A percentile compares a stretch with the other conserved stretches of the same genome.
Conservation (phyloP, 2,329 filamentous ascomycete species). For the Aspergillus novofumigatus region DNA sequence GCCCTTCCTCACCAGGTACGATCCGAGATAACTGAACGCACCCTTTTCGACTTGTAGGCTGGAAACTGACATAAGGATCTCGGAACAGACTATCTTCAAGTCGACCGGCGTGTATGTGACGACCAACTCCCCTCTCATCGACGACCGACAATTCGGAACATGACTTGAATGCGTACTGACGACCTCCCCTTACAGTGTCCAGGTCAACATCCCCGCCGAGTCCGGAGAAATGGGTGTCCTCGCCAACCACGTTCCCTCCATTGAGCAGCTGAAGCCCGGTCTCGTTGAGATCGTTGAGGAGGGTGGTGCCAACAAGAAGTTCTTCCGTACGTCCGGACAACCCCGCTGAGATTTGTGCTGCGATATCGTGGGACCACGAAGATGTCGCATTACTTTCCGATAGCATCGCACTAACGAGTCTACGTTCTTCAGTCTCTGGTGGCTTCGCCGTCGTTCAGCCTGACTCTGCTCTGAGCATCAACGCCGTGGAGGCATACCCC, state of each 20-base stretch:
- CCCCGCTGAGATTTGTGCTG: conserved; percentile 7
- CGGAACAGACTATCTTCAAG: conserved; percentile 61
- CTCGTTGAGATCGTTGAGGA: conserved; percentile 95
- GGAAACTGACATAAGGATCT: conserved; percentile 20
- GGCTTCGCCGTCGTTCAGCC: conserved; percentile 97
- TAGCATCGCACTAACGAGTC: conserved; percentile 16
- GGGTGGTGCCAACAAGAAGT: conserved; percentile 82
- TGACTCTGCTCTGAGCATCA: conserved; percentile 92
- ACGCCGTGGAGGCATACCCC: conserved; percentile 91
- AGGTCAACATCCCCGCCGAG: conserved; percentile 98
- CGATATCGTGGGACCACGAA: not conserved
- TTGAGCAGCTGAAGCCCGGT: conserved; percentile 98
- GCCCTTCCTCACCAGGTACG: conserved; percentile 97
- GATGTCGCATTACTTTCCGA: not conserved
- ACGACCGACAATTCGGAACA: not conserved
- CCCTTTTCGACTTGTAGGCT: not conserved
- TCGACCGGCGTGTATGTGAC: conserved; percentile 64
- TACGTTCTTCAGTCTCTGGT: conserved; percentile 67
- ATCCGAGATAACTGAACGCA: conserved; percentile 15
- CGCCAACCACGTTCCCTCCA: conserved; percentile 96
- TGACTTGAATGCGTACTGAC: conserved; percentile 35
- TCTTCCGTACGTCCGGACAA: conserved; percentile 72
- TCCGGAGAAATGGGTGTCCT: conserved; percentile 99
- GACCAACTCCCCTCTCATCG: not conserved
- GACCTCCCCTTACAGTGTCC: conserved; percentile 69